Percentiles rank a stretch among this genome's conserved stretches.
Conservation (phyloP, 2,329 filamentous ascomycete genomes). For the Pyrenophora tritici-repentis region DNA sequence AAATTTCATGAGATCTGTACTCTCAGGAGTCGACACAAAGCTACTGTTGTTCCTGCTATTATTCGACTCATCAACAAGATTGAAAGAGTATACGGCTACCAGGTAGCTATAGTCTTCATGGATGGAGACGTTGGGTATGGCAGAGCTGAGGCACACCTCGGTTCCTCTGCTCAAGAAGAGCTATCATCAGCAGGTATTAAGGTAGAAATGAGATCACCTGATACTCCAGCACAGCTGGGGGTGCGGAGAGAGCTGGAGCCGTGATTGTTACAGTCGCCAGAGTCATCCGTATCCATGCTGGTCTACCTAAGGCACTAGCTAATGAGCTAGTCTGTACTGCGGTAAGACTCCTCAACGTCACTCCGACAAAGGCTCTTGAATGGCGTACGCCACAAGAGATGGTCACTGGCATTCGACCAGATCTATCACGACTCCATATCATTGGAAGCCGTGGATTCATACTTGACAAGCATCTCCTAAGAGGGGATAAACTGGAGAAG, state of each 20-base stretch:
- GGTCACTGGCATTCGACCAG: neutral
- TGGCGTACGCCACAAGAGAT: constrained; percentile 1
- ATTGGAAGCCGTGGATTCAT: constrained; percentile 1
- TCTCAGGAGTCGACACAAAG: neutral
- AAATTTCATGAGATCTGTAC: constrained; percentile 1
- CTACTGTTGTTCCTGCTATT: neutral
- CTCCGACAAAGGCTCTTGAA: constrained; percentile 5
- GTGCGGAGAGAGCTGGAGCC: constrained; percentile 4
- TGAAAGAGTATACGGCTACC: neutral
- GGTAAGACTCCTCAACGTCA: constrained; percentile 15
- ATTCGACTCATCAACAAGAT: neutral
- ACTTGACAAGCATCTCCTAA: neutral
- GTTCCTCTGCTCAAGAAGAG: constrained; percentile 1
- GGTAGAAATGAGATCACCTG: neutral
- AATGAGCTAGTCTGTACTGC: constrained; percentile 11
- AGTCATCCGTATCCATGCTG: constrained; percentile 1
- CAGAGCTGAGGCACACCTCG: neutral
- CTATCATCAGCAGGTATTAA: constrained; percentile 1
- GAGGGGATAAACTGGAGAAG: constrained; percentile 6
- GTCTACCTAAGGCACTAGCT: constrained; percentile 10
- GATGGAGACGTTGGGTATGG: neutral
- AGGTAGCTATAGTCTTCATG: constrained; percentile 1
- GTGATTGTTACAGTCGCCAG: neutral
- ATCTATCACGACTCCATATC: neutral
- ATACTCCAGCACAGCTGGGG: constrained; percentile 3